Conservation (phyloP, 495 filamentous ascomycete genomes). For the Podospora australis region DNA sequence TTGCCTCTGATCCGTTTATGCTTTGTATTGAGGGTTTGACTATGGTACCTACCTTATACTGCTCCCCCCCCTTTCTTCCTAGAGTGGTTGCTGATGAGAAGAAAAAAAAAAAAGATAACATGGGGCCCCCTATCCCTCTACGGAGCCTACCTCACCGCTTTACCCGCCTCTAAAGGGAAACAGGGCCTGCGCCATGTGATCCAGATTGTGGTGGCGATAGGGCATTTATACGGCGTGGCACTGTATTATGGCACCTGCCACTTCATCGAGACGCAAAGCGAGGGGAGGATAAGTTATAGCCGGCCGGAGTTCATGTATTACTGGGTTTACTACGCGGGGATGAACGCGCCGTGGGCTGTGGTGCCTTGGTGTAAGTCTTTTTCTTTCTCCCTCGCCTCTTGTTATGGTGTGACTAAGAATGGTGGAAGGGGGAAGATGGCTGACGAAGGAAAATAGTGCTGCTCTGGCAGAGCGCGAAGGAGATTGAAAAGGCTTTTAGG, state of each 20-base stretch:
- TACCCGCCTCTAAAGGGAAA: constrained; percentile 47
- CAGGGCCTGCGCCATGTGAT: constrained; percentile 55
- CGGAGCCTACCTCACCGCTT: constrained; percentile 55
- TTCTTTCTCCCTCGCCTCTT: neutral
- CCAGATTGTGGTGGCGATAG: constrained; percentile 66
- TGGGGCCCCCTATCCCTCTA: constrained; percentile 80
- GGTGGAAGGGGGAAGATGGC: neutral
- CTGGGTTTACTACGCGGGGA: constrained; percentile 80
- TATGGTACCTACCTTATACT: constrained; percentile 43
- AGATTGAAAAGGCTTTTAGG: constrained; percentile 37
- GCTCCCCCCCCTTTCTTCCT: neutral
- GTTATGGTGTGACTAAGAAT: neutral
- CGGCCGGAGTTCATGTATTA: constrained; percentile 77
- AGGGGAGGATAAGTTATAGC: constrained; percentile 56
- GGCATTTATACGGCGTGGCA: constrained; percentile 78
- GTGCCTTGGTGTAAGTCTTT: no score
- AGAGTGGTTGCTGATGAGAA: neutral
- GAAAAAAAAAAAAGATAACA: constrained; percentile 26
- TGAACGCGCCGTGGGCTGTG: constrained; percentile 84
- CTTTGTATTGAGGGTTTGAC: constrained; percentile 81
- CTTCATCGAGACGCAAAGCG: constrained; percentile 55
- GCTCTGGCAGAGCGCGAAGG: constrained; percentile 42
- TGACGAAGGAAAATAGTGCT: no score
- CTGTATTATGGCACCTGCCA: constrained; percentile 81
- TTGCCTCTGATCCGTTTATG: constrained; percentile 73